Evolutionary conservation across 768 basidiomycete species (phyloP).

Genomic region (Suillus occidentalis): DNA sequence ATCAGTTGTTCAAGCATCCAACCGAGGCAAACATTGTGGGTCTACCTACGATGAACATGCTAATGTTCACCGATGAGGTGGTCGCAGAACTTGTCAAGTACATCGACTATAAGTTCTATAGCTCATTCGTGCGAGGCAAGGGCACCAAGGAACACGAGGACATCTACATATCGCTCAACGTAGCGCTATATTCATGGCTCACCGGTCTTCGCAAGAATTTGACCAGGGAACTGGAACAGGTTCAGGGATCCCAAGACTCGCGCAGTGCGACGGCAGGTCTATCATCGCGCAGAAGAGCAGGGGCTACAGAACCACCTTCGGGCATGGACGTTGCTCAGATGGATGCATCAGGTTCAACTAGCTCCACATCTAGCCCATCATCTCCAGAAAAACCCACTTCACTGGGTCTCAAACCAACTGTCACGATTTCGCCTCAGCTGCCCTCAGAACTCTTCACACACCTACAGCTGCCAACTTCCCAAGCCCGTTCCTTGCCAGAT

Average conservation of each 20-base stretch:
- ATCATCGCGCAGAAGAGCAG: conserved; percentile 38
- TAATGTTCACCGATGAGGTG: conserved; percentile 72
- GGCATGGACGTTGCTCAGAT: background rate
- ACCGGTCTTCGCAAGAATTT: conserved; percentile 75
- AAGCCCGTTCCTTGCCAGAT: background rate
- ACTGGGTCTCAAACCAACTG: background rate
- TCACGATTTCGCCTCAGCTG: background rate
- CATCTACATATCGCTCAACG: conserved; percentile 84
- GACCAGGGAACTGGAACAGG: conserved; percentile 76
- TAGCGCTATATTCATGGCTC: conserved; percentile 80
- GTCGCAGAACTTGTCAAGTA: conserved; percentile 38
- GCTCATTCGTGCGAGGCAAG: conserved; percentile 57
- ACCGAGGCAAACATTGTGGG: conserved; percentile 76
- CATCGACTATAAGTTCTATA: conserved; percentile 72
- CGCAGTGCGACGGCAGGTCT: conserved; percentile 39
- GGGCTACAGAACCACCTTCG: conserved; percentile 16
- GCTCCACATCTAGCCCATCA: background rate
- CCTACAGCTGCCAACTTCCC: background rate
- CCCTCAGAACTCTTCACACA: background rate
- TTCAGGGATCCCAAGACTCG: conserved; percentile 56
- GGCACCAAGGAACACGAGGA: conserved; percentile 62
- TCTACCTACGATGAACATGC: conserved; percentile 78
- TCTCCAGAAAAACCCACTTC: background rate
- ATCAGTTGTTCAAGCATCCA: conserved; percentile 56
- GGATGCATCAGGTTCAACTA: background rate